Evolutionary conservation across 2,329 filamentous ascomycete genomes (phyloP), one percentile per base, ranked within the genome.

Genomic region (Hypoxylon sp.): DNA sequence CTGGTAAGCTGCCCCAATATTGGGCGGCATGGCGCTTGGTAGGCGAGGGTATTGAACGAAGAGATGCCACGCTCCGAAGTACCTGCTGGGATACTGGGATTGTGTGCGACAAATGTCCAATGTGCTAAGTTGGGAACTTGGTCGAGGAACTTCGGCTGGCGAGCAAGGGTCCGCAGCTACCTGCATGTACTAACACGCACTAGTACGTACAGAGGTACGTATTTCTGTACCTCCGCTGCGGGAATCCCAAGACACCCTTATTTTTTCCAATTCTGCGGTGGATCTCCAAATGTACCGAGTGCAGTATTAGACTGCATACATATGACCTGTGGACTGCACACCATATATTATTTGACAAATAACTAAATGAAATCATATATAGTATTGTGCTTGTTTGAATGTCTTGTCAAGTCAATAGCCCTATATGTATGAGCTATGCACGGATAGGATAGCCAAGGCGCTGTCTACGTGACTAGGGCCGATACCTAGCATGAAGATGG

Each of bases 1-100:
- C 71, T 72, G 66, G 69, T 65, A 39, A 67, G 60, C 60, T 69
- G 66, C 62, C 51, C 72, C 71, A 70, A 71, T 73, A 66, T 68
- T 70, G 66, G 70, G 70, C 70, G 68, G 68, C 70, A 73, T 73
- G 72, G 73, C 73, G 73, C 73, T 75, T 75, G 72, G 67, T 30
- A 49, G 32, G 49, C n/a, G 30, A 24, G 24, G 53, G 20, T 26
- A 22, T 28, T 41, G 37, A 22, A 44, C 24, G 32, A 32, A 34
- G 15, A 50, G 50, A 50, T 59, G 56, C 61, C 59, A 59, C 13
- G 24, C 28, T 10, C 43, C 52, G 44, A 64, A 32, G 58, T 65
- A 65, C 62, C 57, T 61, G 24, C 53, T 50, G 22, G 62, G 64
- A 55, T 64, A 30, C 53, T 50, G 22, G 62, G 64, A 55, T 64